Evolutionary conservation across 2,329 filamentous ascomycete species (phyloP).

Genomic region (Pseudocercospora macadamiae): DNA sequence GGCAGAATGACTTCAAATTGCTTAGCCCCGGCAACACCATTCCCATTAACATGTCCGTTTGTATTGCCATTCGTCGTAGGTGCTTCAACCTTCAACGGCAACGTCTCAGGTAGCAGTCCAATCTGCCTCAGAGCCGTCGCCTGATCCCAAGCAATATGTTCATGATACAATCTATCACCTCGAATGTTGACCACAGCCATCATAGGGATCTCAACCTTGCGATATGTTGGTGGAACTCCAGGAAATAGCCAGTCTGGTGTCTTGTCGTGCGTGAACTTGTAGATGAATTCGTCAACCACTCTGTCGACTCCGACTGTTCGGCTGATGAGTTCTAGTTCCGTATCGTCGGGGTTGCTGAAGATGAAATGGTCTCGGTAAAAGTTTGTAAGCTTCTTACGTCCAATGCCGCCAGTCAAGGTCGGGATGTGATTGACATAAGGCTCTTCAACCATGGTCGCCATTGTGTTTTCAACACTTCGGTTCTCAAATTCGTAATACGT

Average conservation of each 20-base stretch:
- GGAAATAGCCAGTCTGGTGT: constrained; percentile 69
- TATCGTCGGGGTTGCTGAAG: constrained; percentile 70
- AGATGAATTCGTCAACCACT: constrained; percentile 72
- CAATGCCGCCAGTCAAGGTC: constrained; percentile 69
- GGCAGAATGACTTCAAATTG: constrained; percentile 64
- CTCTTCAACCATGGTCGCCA: constrained; percentile 79
- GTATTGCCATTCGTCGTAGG: constrained; percentile 24
- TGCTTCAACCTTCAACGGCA: constrained; percentile 59
- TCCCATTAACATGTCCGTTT: constrained; percentile 14
- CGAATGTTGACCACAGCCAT: constrained; percentile 68
- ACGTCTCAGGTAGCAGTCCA: constrained; percentile 65
- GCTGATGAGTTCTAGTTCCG: constrained; percentile 68
- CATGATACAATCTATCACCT: constrained; percentile 69
- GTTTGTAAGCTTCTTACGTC: constrained; percentile 61
- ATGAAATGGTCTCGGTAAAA: constrained; percentile 79
- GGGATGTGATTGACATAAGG: constrained; percentile 80
- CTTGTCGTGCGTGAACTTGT: constrained; percentile 64
- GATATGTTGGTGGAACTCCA: constrained; percentile 61
- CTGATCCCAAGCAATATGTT: constrained; percentile 74
- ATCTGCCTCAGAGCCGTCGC: constrained; percentile 64
- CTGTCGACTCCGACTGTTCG: constrained; percentile 73
- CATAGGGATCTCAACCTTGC: constrained; percentile 62
- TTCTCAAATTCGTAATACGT: constrained; percentile 71
- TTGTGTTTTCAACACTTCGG: constrained; percentile 70
- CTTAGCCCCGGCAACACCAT: constrained; percentile 40